Evolutionary conservation across 2,329 filamentous ascomycete species (phyloP).

Genomic region (Hypocreales sp.): DNA sequence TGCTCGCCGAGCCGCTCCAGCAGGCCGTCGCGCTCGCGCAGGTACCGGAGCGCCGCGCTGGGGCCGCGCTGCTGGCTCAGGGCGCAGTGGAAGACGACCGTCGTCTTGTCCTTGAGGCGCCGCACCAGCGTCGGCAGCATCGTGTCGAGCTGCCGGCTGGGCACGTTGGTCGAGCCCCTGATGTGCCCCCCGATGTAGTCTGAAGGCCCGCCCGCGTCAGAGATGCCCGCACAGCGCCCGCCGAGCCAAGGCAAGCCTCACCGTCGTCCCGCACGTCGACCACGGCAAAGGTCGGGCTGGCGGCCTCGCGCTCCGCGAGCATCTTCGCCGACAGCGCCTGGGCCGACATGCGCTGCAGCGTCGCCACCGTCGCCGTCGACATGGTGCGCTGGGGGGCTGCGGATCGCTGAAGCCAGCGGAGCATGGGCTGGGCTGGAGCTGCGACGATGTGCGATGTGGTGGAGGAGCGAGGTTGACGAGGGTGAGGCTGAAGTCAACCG

Average conservation of each 20-base stretch:
- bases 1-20: conserved; percentile 15
- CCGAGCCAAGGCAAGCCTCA: no score
- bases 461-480: not conserved
- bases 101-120: conserved; percentile 59
- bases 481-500: no score
- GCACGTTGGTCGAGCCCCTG: conserved; percentile 57
- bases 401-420: no score
- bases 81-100: conserved; percentile 88
- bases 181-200: conserved; percentile 92
- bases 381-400: conserved; percentile 16
- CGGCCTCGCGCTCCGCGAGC: conserved; percentile 27
- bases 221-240: no score
- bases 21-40: conserved; percentile 49
- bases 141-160: conserved; percentile 56
- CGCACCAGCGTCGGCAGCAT: conserved; percentile 72
- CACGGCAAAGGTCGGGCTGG: conserved; percentile 44
- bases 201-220: no score
- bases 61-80: conserved; percentile 85
- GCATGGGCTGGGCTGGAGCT: no score
- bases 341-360: conserved; percentile 51
- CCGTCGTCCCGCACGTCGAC: conserved; percentile 82
- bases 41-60: conserved; percentile 64
- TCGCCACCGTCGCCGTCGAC: conserved; percentile 35
- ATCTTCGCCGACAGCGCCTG: conserved; percentile 53
- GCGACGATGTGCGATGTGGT: no score